These are phyloP conservation scores for Podospora appendiculata DNA, from an alignment of 495 filamentous ascomycete genomes.

Conservation along the genomic window DNA sequence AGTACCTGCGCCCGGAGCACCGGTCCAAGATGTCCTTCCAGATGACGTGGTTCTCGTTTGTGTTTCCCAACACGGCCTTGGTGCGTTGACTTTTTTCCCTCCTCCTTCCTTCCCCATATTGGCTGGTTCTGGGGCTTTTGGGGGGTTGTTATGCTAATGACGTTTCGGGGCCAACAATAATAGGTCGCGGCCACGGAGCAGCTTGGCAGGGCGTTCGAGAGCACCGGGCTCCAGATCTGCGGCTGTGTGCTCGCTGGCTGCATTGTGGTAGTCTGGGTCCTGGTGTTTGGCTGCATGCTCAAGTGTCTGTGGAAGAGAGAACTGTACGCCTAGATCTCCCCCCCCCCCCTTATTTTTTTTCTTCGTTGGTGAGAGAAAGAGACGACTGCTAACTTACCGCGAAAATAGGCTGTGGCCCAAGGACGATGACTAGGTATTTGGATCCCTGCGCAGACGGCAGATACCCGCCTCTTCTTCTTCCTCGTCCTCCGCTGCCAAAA, in stretches of 20 bases:
- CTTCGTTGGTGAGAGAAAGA: background rate
- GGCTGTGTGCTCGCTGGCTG: conserved; percentile 58
- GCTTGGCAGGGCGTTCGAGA: conserved; percentile 57
- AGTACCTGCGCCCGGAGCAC: conserved; percentile 47
- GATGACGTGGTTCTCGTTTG: conserved; percentile 85
- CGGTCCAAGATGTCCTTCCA: conserved; percentile 58
- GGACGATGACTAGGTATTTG: conserved; percentile 13
- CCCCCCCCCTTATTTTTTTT: conserved; percentile 20
- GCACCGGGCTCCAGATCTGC: conserved; percentile 53
- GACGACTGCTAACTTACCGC: background rate
- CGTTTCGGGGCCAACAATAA: too few relatives aligned
- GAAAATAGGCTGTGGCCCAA: conserved; percentile 22
- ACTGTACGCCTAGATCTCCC: conserved; percentile 14
- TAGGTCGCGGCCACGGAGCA: conserved; percentile 62
- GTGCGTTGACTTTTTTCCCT: conserved; percentile 11
- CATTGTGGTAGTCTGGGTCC: conserved; percentile 59
- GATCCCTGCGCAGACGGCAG: too few relatives aligned
- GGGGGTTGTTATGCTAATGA: too few relatives aligned
- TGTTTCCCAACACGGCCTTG: conserved; percentile 80
- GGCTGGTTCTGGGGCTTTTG: too few relatives aligned
- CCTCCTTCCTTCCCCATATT: background rate
- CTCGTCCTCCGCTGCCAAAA: too few relatives aligned
- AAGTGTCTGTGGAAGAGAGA: conserved; percentile 55
- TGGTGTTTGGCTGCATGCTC: conserved; percentile 65
- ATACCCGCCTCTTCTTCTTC: too few relatives aligned